Conservation (phyloP, 2,329 filamentous ascomycete genomes). For the Epichloe aotearoae region DNA sequence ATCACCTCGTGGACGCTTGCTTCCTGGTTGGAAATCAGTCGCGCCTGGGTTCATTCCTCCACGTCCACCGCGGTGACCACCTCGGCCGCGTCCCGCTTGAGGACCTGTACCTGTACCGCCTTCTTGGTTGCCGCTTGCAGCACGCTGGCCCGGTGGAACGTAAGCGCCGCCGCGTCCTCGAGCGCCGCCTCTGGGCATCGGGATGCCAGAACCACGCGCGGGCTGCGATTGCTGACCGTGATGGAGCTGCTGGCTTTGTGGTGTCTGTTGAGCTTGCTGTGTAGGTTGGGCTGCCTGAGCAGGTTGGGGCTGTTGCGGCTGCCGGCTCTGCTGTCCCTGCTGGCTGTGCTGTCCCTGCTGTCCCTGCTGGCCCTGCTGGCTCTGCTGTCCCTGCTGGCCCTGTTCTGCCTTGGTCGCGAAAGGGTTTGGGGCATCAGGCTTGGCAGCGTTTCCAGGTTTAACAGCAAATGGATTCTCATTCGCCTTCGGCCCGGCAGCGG, state of each 20-base stretch:
- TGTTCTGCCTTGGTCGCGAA: conserved; percentile 5
- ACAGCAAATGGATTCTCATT: conserved; percentile 1
- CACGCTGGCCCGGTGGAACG: conserved; percentile 24
- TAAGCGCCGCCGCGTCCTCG: conserved; percentile 26
- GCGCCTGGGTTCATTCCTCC: conserved; percentile 35
- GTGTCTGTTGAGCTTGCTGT: conserved; percentile 8
- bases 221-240: conserved; percentile 11
- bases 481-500: background rate
- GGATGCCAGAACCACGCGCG: conserved; percentile 22
- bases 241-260: background rate
- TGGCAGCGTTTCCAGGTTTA: background rate
- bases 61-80: conserved; percentile 28
- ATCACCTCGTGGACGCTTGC: conserved; percentile 44
- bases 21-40: conserved; percentile 43
- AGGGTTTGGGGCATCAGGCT: conserved; percentile 1
- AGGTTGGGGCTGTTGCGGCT: background rate
- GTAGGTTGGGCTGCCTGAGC: background rate
- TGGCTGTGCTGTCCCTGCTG: background rate
- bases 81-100: conserved; percentile 22
- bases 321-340: background rate
- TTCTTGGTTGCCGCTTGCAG: conserved; percentile 22
- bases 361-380: too few species aligned
- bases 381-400: conserved; percentile 7
- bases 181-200: conserved; percentile 28
- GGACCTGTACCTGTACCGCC: conserved; percentile 14